phyloP scores from a whole-genome alignment of 2,329 filamentous ascomycete genomes.

The Arachnomyces sp. region DNA sequence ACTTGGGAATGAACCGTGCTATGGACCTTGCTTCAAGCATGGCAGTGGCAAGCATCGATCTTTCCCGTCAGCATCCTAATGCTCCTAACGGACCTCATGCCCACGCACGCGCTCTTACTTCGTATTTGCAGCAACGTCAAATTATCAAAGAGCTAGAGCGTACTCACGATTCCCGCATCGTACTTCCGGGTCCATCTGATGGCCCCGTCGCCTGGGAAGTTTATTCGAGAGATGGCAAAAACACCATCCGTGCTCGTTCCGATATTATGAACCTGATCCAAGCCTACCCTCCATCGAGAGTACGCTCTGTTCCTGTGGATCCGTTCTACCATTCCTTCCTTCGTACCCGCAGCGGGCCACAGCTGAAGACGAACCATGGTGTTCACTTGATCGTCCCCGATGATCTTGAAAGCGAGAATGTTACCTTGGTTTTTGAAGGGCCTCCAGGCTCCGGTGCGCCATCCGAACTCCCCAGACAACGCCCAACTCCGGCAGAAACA shows the following conservation, averaged over 20 bases:
- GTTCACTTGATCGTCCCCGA: slow-evolving; percentile 44
- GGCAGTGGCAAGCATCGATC: slow-evolving; percentile 75
- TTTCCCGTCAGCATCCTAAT: slow-evolving; percentile 69
- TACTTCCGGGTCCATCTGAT: slow-evolving; percentile 63
- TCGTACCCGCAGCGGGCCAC: slow-evolving; percentile 30
- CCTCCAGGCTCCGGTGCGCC: slow-evolving; percentile 34
- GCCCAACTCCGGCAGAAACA: slow-evolving; percentile 48
- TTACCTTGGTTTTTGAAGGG: slow-evolving; percentile 47
- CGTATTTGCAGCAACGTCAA: slow-evolving; percentile 74
- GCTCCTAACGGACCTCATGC: slow-evolving; percentile 63
- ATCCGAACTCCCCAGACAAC: slow-evolving; percentile 49
- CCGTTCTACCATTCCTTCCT: slow-evolving; percentile 44
- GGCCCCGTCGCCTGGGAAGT: slow-evolving; percentile 77
- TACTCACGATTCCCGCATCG: slow-evolving; percentile 76
- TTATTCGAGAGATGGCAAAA: slow-evolving; percentile 80
- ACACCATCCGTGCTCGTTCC: slow-evolving; percentile 46
- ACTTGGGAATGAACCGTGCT: slow-evolving; percentile 69
- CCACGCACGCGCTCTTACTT: slow-evolving; percentile 79
- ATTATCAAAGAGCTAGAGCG: slow-evolving; percentile 78
- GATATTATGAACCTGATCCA: slow-evolving; percentile 44
- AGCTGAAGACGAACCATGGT: slow-evolving; percentile 37
- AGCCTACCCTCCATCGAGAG: slow-evolving; percentile 35
- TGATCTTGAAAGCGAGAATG: slow-evolving; percentile 32
- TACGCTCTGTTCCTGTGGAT: slow-evolving; percentile 39
- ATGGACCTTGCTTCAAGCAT: slow-evolving; percentile 84